Conservation (phyloP, 768 basidiomycete species). For the Kondoa subrosea region DNA sequence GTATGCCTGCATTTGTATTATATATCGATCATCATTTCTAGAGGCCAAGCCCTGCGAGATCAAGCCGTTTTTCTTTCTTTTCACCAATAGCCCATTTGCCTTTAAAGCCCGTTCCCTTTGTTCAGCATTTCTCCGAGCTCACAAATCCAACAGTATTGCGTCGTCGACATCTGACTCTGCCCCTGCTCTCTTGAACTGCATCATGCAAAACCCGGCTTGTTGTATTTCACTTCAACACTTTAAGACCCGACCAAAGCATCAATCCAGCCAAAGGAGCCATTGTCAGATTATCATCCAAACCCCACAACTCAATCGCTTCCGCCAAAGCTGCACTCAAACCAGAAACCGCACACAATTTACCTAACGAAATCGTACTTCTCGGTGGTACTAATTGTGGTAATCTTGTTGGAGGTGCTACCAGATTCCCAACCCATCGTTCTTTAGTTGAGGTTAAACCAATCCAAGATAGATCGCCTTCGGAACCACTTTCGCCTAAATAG, state of each 20-base stretch:
- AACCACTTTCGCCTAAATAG: slow-evolving; percentile 17
- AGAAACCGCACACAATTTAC: background rate
- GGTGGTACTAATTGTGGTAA: background rate
- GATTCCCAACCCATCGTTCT: background rate
- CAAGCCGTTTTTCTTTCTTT: too few relatives aligned
- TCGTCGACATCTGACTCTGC: too few relatives aligned
- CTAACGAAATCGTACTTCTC: background rate
- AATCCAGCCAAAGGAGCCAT: slow-evolving; percentile 15
- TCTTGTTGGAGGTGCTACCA: background rate
- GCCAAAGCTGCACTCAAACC: slow-evolving; percentile 23
- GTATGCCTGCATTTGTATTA: too few relatives aligned
- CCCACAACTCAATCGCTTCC: slow-evolving; percentile 27
- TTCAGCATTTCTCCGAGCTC: too few relatives aligned
- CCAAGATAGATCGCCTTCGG: slow-evolving; percentile 27
- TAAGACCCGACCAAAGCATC: slow-evolving; percentile 2
- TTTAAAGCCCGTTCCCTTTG: too few relatives aligned
- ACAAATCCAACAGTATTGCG: too few relatives aligned
- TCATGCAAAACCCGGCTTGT: background rate
- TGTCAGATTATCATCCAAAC: slow-evolving; percentile 28
- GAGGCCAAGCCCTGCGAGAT: too few relatives aligned
- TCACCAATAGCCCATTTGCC: too few relatives aligned
- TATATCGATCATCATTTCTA: too few relatives aligned
- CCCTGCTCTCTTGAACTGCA: too few relatives aligned
- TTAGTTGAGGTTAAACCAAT: slow-evolving; percentile 11
- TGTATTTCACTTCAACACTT: background rate